Evolutionary conservation across 257 asterid species (phyloP).

Genomic region (Nicotiana knightiana): DNA sequence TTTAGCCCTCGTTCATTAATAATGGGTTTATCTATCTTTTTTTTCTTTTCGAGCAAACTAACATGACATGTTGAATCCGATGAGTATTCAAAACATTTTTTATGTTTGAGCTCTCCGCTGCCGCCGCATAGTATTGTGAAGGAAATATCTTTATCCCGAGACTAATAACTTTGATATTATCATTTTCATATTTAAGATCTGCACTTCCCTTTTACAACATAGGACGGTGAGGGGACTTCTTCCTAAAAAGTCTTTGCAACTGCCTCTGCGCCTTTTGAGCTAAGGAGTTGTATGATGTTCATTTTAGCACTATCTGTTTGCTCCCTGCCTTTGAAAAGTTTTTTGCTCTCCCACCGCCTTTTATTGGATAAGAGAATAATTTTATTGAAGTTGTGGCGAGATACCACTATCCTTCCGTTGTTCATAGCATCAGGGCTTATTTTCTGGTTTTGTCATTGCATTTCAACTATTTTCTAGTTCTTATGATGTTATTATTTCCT

Average conservation of each 20-base stretch:
- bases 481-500: too few relatives aligned
- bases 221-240: neutral
- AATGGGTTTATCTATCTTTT: neutral
- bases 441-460: too few relatives aligned
- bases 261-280: too few relatives aligned
- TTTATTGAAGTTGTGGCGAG: neutral
- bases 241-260: neutral
- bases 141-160: neutral
- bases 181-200: neutral
- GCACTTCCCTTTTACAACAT: neutral
- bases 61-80: neutral
- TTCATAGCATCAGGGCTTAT: too few relatives aligned
- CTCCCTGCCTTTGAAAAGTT: neutral
- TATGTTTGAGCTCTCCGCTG: neutral
- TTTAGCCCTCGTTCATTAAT: neutral
- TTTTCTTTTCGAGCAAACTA: neutral
- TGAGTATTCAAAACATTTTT: neutral
- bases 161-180: neutral
- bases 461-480: too few relatives aligned
- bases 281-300: neutral
- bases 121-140: neutral
- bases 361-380: neutral
- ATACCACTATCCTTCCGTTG: too few relatives aligned
- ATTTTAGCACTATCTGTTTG: neutral
- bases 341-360: neutral